Conservation (phyloP, 129 eudicot genomes). For the Flaveria ramosissima region DNA sequence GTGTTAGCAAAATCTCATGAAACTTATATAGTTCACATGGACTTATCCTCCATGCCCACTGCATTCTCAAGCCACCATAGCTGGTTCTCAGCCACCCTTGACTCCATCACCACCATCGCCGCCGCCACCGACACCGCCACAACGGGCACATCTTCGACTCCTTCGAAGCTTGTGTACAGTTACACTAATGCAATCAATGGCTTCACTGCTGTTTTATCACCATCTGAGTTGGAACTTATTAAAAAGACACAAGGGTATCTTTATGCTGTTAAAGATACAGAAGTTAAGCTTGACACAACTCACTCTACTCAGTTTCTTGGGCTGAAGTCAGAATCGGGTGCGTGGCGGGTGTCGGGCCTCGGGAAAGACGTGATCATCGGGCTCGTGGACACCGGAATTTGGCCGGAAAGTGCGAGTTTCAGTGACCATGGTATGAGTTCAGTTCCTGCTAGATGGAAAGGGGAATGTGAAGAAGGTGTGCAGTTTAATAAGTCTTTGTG, state of each 20-base stretch:
- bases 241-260: slow-evolving; percentile 58
- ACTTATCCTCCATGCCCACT: slow-evolving; percentile 72
- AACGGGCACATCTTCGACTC: not conserved
- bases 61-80: slow-evolving; percentile 63
- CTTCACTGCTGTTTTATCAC: slow-evolving; percentile 65
- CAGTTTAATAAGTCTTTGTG: slow-evolving; percentile 63
- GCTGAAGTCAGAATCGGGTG: slow-evolving; percentile 49
- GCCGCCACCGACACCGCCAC: not conserved
- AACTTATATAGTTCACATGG: slow-evolving; percentile 77
- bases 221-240: slow-evolving; percentile 53
- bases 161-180: slow-evolving; percentile 55
- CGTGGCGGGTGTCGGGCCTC: slow-evolving; percentile 53
- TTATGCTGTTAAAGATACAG: slow-evolving; percentile 40
- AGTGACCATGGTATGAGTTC: slow-evolving; percentile 55
- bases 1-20: slow-evolving; percentile 33
- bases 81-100: slow-evolving; percentile 67
- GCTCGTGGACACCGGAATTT: slow-evolving; percentile 71
- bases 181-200: slow-evolving; percentile 73
- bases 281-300: slow-evolving; percentile 61
- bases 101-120: slow-evolving; percentile 34
- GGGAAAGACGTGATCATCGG: slow-evolving; percentile 77
- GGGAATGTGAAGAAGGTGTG: slow-evolving; percentile 60
- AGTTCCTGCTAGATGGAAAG: slow-evolving; percentile 72
- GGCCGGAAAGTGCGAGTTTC: slow-evolving; percentile 81
- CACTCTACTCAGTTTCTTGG: slow-evolving; percentile 70